Evolutionary conservation across 768 basidiomycete species (phyloP), one percentile per base, ranked within the genome.

Genomic region (Pleurotus sapidus): DNA sequence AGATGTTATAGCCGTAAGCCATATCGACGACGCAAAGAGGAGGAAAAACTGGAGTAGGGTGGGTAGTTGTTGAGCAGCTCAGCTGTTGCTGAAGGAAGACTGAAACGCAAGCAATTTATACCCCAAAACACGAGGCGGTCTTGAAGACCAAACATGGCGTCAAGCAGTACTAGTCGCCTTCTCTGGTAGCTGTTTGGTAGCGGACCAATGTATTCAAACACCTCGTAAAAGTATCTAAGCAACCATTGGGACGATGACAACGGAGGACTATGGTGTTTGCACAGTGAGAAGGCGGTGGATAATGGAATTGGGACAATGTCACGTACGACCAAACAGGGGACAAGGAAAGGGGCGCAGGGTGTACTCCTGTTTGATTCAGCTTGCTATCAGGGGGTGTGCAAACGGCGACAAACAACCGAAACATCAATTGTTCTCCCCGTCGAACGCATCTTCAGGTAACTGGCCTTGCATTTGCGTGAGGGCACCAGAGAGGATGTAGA

Each of bases 381-480:
- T 53, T 40, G 51, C n/a, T n/a, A 50, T 25, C 37, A 47, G 15
- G 20, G 6, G 17, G 40, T 47, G 20, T 23, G 37, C 57, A 58
- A 58, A 34, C 47, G 45, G 20, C 18, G 46, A 57, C 60, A 61
- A 62, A 59, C 42, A 57, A 55, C 17, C 49, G 30, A 14, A n/a
- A 17, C n/a, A n/a, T 9, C n/a, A 49, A 18, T 72, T 66, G 59
- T 81, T 80, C 64, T 77, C 77, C 40, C 81, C 78, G 49, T 88
- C 86, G 65, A 95, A 93, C 5, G 94, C 94, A 61, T 92, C 91
- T 46, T 79, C 71, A 8, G 94, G 94, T 30, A 94, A 73, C 65
- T 93, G 87, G 34, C 94, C 94, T 76, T 96, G 94, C 62, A 88
- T 74, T 65, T 90, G 89, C n/a, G 91, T 93, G 57, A 96, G 78